Percentiles rank a stretch among this genome's conserved stretches.
Evolutionary conservation across 257 asterid genomes (phyloP).

Genomic region (Jaltomata sinuosa): DNA sequence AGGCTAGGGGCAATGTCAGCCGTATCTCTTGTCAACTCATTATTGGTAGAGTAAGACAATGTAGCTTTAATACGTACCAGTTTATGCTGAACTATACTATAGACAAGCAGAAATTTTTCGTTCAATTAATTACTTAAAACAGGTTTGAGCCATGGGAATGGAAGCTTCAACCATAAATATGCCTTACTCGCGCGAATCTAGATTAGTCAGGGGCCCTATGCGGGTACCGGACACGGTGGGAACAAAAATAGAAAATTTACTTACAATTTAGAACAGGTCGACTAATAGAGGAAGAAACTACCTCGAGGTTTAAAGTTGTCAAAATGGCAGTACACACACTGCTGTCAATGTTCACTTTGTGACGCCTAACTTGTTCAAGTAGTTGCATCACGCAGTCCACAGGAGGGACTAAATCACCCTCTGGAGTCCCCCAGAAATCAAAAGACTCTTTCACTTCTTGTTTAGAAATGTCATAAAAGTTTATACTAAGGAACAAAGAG

Average conservation of each 20-base stretch:
- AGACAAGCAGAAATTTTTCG: neutral
- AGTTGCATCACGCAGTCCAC: conserved; percentile 86
- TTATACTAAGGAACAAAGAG: neutral
- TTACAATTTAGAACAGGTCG: neutral
- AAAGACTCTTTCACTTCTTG: conserved; percentile 78
- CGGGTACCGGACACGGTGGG: no score
- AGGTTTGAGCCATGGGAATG: no score
- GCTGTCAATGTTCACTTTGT: conserved; percentile 85
- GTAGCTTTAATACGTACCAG: neutral
- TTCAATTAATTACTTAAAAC: no score
- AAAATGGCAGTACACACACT: conserved; percentile 92
- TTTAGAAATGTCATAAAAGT: neutral
- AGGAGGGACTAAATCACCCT: conserved; percentile 82
- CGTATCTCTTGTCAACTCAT: no score
- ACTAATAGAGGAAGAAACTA: conserved; percentile 2
- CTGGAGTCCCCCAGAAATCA: conserved; percentile 85
- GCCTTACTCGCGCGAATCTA: no score
- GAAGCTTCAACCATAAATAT: no score
- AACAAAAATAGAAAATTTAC: no score
- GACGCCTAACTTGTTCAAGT: conserved; percentile 83
- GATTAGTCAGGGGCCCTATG: no score
- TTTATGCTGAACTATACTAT: neutral
- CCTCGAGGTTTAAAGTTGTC: conserved; percentile 87
- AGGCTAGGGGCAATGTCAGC: no score
- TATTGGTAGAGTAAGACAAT: no score